Base-by-base conservation (phyloP, 75 land plant species). In the Pinus taeda region DNA sequence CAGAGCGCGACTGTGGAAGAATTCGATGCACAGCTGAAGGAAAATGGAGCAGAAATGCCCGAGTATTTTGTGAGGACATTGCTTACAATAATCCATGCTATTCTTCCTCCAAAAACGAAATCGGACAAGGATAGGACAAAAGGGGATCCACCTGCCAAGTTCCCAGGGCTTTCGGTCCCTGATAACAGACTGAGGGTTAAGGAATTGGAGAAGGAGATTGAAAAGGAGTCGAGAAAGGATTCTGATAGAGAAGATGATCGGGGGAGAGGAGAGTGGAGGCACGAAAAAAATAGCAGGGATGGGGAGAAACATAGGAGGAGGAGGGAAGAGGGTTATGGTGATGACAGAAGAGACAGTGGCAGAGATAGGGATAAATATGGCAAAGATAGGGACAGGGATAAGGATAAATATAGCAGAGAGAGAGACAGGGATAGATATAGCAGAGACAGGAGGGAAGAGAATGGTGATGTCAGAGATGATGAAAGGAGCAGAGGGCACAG, bases 21-120 rank as follows among this genome's bases (percentile, higher is more conserved):
- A 29, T 92, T 95, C 76, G 91, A 83, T 72, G 55, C 76, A 49
- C 70, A 57, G 58, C 77, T 95, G 79, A 95, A 90, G 78, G 86
- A 81, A 26, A 90, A 90, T 22, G 98, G 93, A 13, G 98, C 98
- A 5, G 95, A 95, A 65, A 79, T 92, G 80, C 95, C 98, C 3
- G 97, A 93, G 65, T 96, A 96, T 71, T 96, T 96, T 71, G 93
- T 91, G n/a, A 82, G 89, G 33, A 88, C 96, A 2, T 75, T 96
- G 75, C 79, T 96, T 39, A 96, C 90, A 30, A 96, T 90, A 59
- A 96, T 96, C 39, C 97, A 96, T 57, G 93, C 93, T 12, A 93
- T 96, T 73, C 87, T 96, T 60, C 96, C 93, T 20, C 98, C 98
- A 0, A 30, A 61, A 60, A 67, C 62, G 33, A 80, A 62, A 57